A percentile compares a stretch with the other conserved stretches of the same genome.
These are phyloP conservation scores for Podospora bellae-mahoneyi DNA, from an alignment of 495 filamentous ascomycete species.

Conservation along the genomic window DNA sequence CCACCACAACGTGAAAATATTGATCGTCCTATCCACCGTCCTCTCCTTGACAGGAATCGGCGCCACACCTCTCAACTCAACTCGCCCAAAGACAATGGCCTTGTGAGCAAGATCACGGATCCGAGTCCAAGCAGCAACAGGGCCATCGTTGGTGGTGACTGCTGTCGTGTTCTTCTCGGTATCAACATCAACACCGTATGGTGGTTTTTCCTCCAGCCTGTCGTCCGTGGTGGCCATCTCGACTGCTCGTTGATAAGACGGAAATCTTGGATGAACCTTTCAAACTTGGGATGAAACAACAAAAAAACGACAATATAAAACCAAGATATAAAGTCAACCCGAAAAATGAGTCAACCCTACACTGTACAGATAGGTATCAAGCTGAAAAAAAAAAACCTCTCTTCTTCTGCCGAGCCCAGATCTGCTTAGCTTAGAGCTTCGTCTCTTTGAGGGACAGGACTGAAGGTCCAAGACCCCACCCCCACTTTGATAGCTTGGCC, in stretches of 20 bases:
- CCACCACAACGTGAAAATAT: conserved; percentile 48
- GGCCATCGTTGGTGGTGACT: background rate
- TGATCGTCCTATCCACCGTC: conserved; percentile 45
- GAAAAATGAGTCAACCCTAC: background rate
- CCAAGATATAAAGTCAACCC: background rate
- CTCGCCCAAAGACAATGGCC: conserved; percentile 21
- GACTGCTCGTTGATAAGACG: background rate
- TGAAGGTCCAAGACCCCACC: background rate
- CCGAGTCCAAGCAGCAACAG: background rate
- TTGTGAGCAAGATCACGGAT: background rate
- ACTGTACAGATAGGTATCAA: no score
- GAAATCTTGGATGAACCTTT: background rate
- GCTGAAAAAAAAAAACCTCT: background rate
- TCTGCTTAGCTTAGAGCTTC: background rate
- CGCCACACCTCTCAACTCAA: conserved; percentile 49
- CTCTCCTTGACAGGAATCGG: conserved; percentile 52
- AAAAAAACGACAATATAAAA: background rate
- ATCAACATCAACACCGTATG: background rate
- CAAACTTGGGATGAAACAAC: background rate
- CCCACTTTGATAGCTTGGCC: background rate
- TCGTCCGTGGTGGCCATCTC: background rate
- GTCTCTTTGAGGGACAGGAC: background rate
- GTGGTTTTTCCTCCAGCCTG: background rate
- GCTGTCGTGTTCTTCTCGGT: background rate
- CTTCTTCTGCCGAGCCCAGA: background rate